These are phyloP conservation scores for Debaryomyces fabryi DNA, from an alignment of 1,139 yeast species.

Conservation along the genomic window DNA sequence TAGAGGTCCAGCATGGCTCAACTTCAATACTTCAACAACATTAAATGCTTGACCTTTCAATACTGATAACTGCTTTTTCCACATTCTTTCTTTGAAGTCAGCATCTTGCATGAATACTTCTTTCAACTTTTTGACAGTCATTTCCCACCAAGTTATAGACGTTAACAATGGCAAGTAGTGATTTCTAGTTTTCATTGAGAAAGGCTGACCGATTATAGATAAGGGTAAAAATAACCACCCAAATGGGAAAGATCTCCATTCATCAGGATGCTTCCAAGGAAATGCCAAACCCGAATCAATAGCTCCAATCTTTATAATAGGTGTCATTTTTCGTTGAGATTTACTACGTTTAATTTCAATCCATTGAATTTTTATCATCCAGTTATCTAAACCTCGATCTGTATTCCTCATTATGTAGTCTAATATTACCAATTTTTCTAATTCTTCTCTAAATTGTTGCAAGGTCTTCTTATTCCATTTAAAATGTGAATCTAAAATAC, in stretches of 20 bases:
- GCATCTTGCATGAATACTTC: conserved; percentile 56
- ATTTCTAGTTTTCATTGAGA: conserved; percentile 55
- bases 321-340: conserved; percentile 24
- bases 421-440: conserved; percentile 69
- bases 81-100: conserved; percentile 68
- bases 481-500: conserved; percentile 28
- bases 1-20: conserved; percentile 64
- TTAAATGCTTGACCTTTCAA: conserved; percentile 81
- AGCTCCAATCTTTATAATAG: conserved; percentile 63
- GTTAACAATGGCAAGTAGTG: conserved; percentile 64
- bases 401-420: conserved; percentile 78
- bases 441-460: conserved; percentile 58
- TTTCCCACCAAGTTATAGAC: conserved; percentile 74
- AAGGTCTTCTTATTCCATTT: conserved; percentile 58
- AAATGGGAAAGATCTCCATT: conserved; percentile 79
- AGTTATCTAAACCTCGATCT: conserved; percentile 73
- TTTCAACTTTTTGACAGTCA: conserved; percentile 49
- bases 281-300: conserved; percentile 77
- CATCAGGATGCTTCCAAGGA: conserved; percentile 86
- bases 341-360: conserved; percentile 17
- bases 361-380: conserved; percentile 73
- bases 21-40: conserved; percentile 65
- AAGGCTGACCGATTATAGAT: conserved; percentile 68
- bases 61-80: conserved; percentile 70
- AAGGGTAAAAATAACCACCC: conserved; percentile 77